Conservation (phyloP, 345 rosid genomes). For the Noccaea bulbosa region DNA sequence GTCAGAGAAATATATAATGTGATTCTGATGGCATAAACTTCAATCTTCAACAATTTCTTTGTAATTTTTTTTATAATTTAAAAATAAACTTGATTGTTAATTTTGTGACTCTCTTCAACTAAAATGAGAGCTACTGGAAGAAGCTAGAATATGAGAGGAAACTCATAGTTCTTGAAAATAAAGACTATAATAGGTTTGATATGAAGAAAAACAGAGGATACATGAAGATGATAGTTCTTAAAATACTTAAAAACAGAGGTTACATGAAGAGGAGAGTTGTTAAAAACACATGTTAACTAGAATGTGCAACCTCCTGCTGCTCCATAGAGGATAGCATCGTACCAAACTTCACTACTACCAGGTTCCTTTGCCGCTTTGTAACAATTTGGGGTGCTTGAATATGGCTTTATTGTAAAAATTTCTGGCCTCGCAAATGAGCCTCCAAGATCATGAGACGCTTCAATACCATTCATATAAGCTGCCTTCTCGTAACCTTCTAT, state of each 20-base stretch:
- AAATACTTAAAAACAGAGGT: background rate
- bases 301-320: constrained; percentile 29
- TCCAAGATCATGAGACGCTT: background rate
- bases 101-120: background rate
- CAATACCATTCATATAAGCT: constrained; percentile 17
- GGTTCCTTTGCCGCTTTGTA: background rate
- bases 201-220: no score
- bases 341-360: background rate
- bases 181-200: no score
- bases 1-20: background rate
- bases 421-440: background rate
- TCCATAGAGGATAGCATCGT: constrained; percentile 16
- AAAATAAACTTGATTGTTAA: no score
- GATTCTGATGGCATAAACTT: background rate
- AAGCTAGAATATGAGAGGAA: background rate
- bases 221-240: no score
- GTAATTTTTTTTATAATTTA: no score
- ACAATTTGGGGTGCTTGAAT: constrained; percentile 13
- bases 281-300: constrained; percentile 10
- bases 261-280: background rate
- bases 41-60: no score
- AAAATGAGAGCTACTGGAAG: background rate
- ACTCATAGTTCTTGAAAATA: background rate
- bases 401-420: background rate
- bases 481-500: background rate